Base-by-base conservation (phyloP, 1,139 yeast species). In the Suhomyces panamericanus region DNA sequence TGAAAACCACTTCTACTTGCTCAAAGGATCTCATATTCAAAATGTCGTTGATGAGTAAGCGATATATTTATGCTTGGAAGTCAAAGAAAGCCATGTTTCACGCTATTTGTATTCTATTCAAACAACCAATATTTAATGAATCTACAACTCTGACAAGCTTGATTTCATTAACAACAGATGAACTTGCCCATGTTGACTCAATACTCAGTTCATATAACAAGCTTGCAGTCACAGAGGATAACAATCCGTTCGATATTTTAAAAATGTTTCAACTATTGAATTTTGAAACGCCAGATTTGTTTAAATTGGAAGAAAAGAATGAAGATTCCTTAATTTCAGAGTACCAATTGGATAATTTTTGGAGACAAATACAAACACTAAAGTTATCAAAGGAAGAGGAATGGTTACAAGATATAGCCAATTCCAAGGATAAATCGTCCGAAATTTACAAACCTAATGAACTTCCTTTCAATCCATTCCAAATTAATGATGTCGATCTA, bases 51-150 rank as follows among this genome's bases (percentile, higher is more conserved):
- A 38, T 39, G 28, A 49, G 59, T 12, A 46, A 49, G 24, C 45
- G 62, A 32, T 59, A 55, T 42, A 53, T 52, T 35, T 48, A 50
- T 28, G 56, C 62, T 1, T 60, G 64, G 64, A 51, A 49, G 17
- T 38, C 45, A 11, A 48, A 53, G 15, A 53, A 54, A 30, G 47
- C 51, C 4, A 46, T 46, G 32, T 43, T 52, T 32, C 49, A 39
- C 39, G 53, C 54, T 2, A 44, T 52, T 32, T 43, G 47, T 2
- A 38, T 49, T 6, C 34, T 47, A 6, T 41, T 41, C 11, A 28
- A 38, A 14, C 44, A 40, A 13, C 38, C 46, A 6, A 39, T 41
- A 7, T 42, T 38, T 6, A 36, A 38, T 15, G 39, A 36, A 16
- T 5, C 17, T 39, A 39, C 15, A 24, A 26, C 43, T 20, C 20